A percentile compares a stretch with the other conserved stretches of the same genome.
phyloP scores from a whole-genome alignment of 768 basidiomycete species.

The Hericium rajendrae region DNA sequence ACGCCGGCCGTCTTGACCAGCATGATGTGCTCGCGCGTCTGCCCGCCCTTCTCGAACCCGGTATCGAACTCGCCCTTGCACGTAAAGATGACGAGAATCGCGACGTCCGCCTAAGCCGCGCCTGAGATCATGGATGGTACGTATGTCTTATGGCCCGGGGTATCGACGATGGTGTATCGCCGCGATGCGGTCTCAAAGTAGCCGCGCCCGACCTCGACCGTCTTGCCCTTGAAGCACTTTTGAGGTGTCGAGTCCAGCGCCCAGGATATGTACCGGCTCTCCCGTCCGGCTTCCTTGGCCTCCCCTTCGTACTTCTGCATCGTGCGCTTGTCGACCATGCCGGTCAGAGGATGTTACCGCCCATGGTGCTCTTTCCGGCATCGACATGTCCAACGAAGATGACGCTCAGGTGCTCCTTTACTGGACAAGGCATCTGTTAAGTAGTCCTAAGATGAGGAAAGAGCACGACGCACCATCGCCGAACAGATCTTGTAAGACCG shows the following conservation, averaged over 20 bases:
- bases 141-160: constrained; percentile 97
- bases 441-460: background rate
- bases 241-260: constrained; percentile 97
- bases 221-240: constrained; percentile 92
- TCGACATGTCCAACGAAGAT: constrained; percentile 99
- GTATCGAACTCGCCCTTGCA: constrained; percentile 99
- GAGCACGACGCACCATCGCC: constrained; percentile 46
- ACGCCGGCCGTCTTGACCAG: constrained; percentile 98
- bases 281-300: constrained; percentile 94
- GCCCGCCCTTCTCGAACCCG: constrained; percentile 95
- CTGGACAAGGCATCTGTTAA: constrained; percentile 27
- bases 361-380: constrained; percentile 98
- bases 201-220: constrained; percentile 94
- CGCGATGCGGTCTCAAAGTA: constrained; percentile 87
- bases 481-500: constrained; percentile 81
- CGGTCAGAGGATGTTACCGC: constrained; percentile 92
- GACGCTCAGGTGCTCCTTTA: constrained; percentile 88
- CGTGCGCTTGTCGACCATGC: constrained; percentile 94
- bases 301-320: constrained; percentile 98
- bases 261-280: constrained; percentile 98
- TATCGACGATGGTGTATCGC: constrained; percentile 96
- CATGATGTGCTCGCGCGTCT: constrained; percentile 97
- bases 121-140: constrained; percentile 98
- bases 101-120: constrained; percentile 95
- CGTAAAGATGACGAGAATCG: constrained; percentile 92